These are phyloP conservation scores for Cercospora sojina DNA, from an alignment of 2,329 filamentous ascomycete genomes.

Conservation along the genomic window DNA sequence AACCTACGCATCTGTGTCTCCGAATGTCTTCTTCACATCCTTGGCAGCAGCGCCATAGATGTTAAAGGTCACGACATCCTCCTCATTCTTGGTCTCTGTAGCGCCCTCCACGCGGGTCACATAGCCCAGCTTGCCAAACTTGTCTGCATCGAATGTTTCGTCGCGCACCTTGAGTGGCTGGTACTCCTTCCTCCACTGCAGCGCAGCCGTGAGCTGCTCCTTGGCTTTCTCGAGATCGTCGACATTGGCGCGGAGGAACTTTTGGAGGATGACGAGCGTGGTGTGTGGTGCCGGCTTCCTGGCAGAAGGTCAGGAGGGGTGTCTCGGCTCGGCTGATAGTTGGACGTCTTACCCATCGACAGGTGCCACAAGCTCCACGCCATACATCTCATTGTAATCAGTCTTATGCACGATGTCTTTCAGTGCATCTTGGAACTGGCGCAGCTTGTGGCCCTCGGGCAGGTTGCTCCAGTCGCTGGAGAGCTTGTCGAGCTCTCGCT, in stretches of 20 bases:
- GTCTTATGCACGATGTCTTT: conserved; percentile 57
- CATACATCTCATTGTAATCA: conserved; percentile 79
- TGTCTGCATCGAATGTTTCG: conserved; percentile 61
- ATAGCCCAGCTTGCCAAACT: conserved; percentile 78
- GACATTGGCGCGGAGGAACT: conserved; percentile 88
- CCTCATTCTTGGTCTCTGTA: conserved; percentile 53
- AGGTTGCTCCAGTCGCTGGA: conserved; percentile 28
- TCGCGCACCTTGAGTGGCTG: conserved; percentile 66
- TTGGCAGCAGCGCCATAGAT: conserved; percentile 84
- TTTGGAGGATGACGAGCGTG: conserved; percentile 82
- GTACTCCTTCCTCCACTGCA: conserved; percentile 78
- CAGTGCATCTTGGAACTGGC: conserved; percentile 57
- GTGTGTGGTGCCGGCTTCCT: conserved; percentile 57
- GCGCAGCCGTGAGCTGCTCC: conserved; percentile 73
- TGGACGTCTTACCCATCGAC: conserved; percentile 26
- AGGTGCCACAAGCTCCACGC: conserved; percentile 60
- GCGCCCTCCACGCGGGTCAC: conserved; percentile 67
- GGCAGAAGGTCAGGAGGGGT: conserved; percentile 13
- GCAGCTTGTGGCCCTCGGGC: conserved; percentile 29
- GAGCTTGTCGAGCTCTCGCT: conserved; percentile 17
- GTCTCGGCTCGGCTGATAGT: background rate
- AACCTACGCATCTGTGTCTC: conserved; percentile 73
- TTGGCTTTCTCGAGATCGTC: conserved; percentile 71
- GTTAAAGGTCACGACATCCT: conserved; percentile 82
- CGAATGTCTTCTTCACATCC: conserved; percentile 77